phyloP scores from a whole-genome alignment of 805 yeast species.

The Zygotorulaspora chibaensis region DNA sequence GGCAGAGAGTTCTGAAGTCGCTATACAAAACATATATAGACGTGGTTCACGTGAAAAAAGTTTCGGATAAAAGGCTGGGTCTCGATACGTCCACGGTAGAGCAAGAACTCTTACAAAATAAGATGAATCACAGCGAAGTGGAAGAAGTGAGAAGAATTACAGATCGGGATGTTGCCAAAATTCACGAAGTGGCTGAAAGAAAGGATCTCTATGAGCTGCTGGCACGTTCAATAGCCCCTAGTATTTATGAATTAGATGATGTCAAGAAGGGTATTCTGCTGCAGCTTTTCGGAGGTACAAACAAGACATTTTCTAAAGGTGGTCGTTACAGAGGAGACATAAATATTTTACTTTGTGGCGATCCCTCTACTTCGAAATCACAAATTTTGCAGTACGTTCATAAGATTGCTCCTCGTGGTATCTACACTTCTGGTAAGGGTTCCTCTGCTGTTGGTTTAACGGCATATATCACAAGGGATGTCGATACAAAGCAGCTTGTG shows the following conservation, averaged over 20 bases:
- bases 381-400: slow-evolving; percentile 93
- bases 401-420: slow-evolving; percentile 96
- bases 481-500: slow-evolving; percentile 89
- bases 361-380: slow-evolving; percentile 96
- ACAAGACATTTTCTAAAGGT: slow-evolving; percentile 81
- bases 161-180: slow-evolving; percentile 62
- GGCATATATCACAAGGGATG: slow-evolving; percentile 91
- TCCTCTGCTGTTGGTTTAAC: slow-evolving; percentile 99
- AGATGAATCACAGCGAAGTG: slow-evolving; percentile 51
- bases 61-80: slow-evolving; percentile 76
- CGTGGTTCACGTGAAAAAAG: slow-evolving; percentile 86
- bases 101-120: slow-evolving; percentile 44
- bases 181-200: slow-evolving; percentile 58
- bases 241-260: slow-evolving; percentile 92
- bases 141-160: slow-evolving; percentile 71
- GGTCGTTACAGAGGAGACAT: slow-evolving; percentile 96
- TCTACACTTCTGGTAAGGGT: slow-evolving; percentile 97
- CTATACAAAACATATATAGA: slow-evolving; percentile 91
- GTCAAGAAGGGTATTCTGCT: slow-evolving; percentile 91
- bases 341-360: slow-evolving; percentile 89
- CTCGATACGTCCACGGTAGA: slow-evolving; percentile 66
- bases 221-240: slow-evolving; percentile 93
- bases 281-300: slow-evolving; percentile 94
- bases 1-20: slow-evolving; percentile 76
- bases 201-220: slow-evolving; percentile 80